phyloP scores from a whole-genome alignment of 2,329 filamentous ascomycete species.

The Diplodia seriata region DNA sequence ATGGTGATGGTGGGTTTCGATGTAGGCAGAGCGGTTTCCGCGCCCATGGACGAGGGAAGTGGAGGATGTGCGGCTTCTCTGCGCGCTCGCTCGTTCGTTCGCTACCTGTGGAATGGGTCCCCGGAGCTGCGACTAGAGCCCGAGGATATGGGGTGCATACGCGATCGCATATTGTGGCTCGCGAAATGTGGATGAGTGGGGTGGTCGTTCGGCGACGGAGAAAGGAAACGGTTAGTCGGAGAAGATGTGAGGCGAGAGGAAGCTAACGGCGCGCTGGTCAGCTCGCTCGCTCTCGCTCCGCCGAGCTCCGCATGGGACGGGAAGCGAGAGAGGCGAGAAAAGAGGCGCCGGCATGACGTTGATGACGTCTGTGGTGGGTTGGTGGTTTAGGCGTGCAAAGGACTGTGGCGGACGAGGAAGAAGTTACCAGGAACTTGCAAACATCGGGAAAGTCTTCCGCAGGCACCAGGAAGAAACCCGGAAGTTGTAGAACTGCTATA shows the following conservation, averaged over 20 bases:
- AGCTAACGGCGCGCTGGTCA: neutral
- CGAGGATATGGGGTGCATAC: neutral
- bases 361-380: neutral
- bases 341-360: neutral
- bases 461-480: neutral
- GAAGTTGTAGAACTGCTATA: neutral
- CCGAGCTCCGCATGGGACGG: neutral
- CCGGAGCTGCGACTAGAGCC: neutral
- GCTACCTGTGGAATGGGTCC: neutral
- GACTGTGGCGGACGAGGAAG: neutral
- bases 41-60: neutral
- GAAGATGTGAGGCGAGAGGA: neutral
- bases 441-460: neutral
- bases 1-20: neutral
- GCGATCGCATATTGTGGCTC: constrained; percentile 3
- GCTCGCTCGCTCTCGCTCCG: neutral
- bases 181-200: constrained; percentile 1
- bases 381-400: neutral
- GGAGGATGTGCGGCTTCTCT: neutral
- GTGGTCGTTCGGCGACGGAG: neutral
- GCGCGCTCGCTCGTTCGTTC: neutral
- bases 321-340: neutral
- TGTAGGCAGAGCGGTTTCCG: neutral
- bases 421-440: neutral
- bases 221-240: neutral